Base-by-base conservation (phyloP, 2,329 filamentous ascomycete species). In the Clarireedia homoeocarpa region DNA sequence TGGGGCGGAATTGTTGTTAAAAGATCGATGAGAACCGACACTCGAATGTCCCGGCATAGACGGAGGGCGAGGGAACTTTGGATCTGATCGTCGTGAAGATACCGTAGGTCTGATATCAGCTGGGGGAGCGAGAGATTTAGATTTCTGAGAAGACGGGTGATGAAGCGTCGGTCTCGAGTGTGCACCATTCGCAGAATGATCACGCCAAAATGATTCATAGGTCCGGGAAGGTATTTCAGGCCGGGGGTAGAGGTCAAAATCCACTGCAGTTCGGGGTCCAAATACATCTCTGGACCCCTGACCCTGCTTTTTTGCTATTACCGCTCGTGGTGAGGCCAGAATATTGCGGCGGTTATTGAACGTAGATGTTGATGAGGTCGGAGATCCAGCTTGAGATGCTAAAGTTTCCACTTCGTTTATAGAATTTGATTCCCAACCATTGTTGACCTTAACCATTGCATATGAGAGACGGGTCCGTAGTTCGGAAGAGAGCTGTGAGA, bases 371-470 rank as follows among this genome's bases (percentile, higher is more conserved):
- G 79, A 79, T 49, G 85, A 78, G 36, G 78, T 74, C 26, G 84
- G 83, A 1, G 86, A 89, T 20, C 77, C 80, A 57, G 79, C 79
- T 53, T 86, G 83, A 1, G 88, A 89, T 9, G 88, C 82, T 42
- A 89, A 73, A 48, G 81, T 82, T 71, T 92, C 89, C 30, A 92
- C 81, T 71, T 92, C 88, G 55, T 87, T 84, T 57, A 94, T 82
- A 17, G 83, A 84, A 61, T 86, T 84, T 50, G 85, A 80, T 71
- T 95, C 88, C 86, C 91, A 94, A 57, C 89, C 90, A 67, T 95
- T 85, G 69, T 90, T 89, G 42, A 96, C 88, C 71, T 96, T 96
- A 68, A 95, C 81, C 81, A 95, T 94, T 61, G 92, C 92, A 71
- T 96, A 96, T 6, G 90, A 89, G 27, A 97, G 79, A 65, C 90